Conservation (phyloP, 805 yeast species). For the Sugiyamaella qingdaonensis region DNA sequence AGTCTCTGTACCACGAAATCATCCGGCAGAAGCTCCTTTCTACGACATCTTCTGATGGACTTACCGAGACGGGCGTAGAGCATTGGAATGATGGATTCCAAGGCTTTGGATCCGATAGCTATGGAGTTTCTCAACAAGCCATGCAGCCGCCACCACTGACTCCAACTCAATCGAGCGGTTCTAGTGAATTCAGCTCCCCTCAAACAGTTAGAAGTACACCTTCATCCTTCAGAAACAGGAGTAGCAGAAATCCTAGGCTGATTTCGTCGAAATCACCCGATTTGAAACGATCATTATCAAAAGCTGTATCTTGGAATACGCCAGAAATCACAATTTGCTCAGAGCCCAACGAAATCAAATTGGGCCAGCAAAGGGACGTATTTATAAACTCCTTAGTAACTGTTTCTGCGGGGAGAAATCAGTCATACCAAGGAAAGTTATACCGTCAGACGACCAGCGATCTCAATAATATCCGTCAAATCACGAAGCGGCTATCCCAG, state of each 20-base stretch:
- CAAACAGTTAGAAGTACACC: too few species aligned
- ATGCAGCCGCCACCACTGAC: constrained; percentile 5
- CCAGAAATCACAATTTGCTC: background rate
- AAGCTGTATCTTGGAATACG: too few species aligned
- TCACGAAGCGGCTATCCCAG: background rate
- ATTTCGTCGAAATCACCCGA: too few species aligned
- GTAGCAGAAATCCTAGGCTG: too few species aligned
- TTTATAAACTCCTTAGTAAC: constrained; percentile 6
- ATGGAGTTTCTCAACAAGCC: background rate
- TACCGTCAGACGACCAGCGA: constrained; percentile 5
- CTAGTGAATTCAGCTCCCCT: too few species aligned
- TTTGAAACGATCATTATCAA: too few species aligned
- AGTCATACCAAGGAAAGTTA: background rate
- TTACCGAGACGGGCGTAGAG: background rate
- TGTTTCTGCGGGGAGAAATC: constrained; percentile 5
- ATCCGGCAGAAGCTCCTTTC: constrained; percentile 7
- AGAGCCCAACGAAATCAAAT: background rate
- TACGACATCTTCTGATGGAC: background rate
- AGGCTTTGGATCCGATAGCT: background rate
- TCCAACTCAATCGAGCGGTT: background rate
- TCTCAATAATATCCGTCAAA: background rate
- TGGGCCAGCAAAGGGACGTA: background rate
- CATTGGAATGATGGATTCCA: background rate
- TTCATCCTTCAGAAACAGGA: too few species aligned
- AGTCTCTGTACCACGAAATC: constrained; percentile 11